Percentiles rank a stretch among this genome's conserved stretches.
These are phyloP conservation scores for Penicillium hesseltinei DNA, from an alignment of 2,329 filamentous ascomycete species.

Conservation along the genomic window DNA sequence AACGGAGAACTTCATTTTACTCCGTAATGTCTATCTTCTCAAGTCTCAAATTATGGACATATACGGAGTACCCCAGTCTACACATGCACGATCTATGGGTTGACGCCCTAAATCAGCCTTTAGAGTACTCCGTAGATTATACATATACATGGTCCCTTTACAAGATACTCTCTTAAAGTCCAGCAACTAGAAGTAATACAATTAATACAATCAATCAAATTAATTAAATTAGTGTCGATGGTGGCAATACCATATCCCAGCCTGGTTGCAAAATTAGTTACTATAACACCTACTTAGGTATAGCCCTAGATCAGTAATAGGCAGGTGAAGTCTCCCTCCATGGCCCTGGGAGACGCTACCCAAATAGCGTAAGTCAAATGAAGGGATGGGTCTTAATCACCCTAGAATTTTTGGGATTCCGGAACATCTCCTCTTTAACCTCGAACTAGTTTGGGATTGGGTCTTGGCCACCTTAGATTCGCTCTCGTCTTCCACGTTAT, in stretches of 20 bases:
- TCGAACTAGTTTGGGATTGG: conserved; percentile 2
- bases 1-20: neutral
- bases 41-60: neutral
- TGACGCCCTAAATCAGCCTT: neutral
- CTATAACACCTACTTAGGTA: neutral
- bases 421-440: conserved; percentile 4
- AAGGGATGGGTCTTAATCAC: conserved; percentile 6
- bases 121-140: neutral
- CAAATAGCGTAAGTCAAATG: neutral
- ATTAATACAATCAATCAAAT: neutral
- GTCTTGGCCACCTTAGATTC: neutral
- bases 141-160: neutral
- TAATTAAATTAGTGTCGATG: neutral
- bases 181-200: neutral
- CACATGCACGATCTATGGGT: conserved; percentile 1
- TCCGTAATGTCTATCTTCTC: no score
- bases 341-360: conserved; percentile 8
- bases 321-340: neutral
- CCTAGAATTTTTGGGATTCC: neutral
- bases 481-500: neutral
- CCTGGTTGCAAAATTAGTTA: neutral
- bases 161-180: neutral
- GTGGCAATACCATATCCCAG: neutral
- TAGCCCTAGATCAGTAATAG: neutral
- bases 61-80: neutral